Evolutionary conservation across 106 monocot genomes (phyloP), one percentile per base, ranked within the genome.

Genomic region (Ottelia alismoides): DNA sequence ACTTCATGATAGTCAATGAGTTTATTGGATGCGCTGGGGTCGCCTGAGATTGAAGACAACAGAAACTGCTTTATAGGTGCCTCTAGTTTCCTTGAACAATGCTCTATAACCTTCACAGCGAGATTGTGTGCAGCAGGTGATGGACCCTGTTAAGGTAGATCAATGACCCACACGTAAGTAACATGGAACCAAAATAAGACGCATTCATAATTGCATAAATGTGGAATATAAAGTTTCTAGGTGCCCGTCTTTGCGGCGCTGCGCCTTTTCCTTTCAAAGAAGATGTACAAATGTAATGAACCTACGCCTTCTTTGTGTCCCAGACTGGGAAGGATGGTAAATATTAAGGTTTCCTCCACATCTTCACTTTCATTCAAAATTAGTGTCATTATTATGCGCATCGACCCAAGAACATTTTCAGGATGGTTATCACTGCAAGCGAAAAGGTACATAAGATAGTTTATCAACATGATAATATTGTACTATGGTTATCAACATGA

Each of bases 311-410:
- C 68, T 70, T 86, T 78, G 9, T 71, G 71, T 17, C 98, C 98
- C 65, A 98, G 78, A 51, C 72, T 64, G 67, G 85, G 86, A 21
- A 98, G 28, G 45, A 90, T 53, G 17, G 65, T 77, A 67, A 49
- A 57, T 47, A 98, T 49, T 27, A 90, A 57, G 56, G 70, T 90
- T 55, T 98, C 90, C 14, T 66, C 85, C 60, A 98, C 67, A 56
- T 90, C 98, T 51, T 98, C 98, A 68, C 98, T 90, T 61, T 98
- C 98, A 57, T 98, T 83, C 50, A 98, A 56, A 72, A 98, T 79
- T 49, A 98, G 82, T 18, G 66, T 54, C 85, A 98, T 98, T 20
- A 98, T 86, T 53, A 74, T 82, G 80, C 86, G 82, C 98, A 98
- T 90, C 60, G 98, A 73, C 21, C 29, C 65, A 62, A 82, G 30